These are phyloP conservation scores for Stephanocyclus meneghinianus DNA, from an alignment of 352 stramenopile species.

Conservation along the genomic window DNA sequence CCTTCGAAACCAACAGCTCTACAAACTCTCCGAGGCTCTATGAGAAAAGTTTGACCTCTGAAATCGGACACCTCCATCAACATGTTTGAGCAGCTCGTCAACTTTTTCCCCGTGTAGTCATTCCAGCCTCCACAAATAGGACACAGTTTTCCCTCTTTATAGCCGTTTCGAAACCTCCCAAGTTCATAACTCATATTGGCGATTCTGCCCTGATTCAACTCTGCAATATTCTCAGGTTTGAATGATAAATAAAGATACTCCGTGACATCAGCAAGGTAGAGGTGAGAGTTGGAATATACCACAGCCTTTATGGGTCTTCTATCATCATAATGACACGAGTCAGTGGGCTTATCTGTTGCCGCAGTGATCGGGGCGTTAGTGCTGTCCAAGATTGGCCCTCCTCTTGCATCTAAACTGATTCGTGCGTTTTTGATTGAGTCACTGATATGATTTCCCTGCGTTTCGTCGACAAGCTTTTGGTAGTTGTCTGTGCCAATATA, in stretches of 20 bases:
- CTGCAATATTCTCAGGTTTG: slow-evolving; percentile 55
- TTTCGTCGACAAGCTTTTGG: slow-evolving; percentile 55
- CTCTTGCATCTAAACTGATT: slow-evolving; percentile 24
- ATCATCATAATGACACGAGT: slow-evolving; percentile 11
- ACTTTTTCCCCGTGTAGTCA: slow-evolving; percentile 37
- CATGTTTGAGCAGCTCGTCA: slow-evolving; percentile 33
- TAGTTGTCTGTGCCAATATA: slow-evolving; percentile 45
- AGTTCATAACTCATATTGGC: slow-evolving; percentile 60
- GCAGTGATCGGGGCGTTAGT: slow-evolving; percentile 34
- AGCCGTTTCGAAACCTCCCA: slow-evolving; percentile 54
- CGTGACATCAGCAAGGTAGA: slow-evolving; percentile 57
- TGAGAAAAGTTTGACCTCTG: slow-evolving; percentile 1
- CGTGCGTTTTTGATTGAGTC: slow-evolving; percentile 43
- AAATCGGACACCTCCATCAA: slow-evolving; percentile 60
- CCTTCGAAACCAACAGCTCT: slow-evolving; percentile 34
- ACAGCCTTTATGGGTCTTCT: slow-evolving; percentile 66
- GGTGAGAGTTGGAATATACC: slow-evolving; percentile 62
- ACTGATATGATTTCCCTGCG: slow-evolving; percentile 53
- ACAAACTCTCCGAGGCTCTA: slow-evolving; percentile 49
- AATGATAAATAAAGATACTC: slow-evolving; percentile 58
- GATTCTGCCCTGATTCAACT: slow-evolving; percentile 53
- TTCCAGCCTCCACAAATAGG: slow-evolving; percentile 65
- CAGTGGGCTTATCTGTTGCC: slow-evolving; percentile 19
- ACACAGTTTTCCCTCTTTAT: slow-evolving; percentile 55
- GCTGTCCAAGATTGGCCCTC: slow-evolving; percentile 22